phyloP scores from a whole-genome alignment of 768 basidiomycete species.

The Amanita inopinata region DNA sequence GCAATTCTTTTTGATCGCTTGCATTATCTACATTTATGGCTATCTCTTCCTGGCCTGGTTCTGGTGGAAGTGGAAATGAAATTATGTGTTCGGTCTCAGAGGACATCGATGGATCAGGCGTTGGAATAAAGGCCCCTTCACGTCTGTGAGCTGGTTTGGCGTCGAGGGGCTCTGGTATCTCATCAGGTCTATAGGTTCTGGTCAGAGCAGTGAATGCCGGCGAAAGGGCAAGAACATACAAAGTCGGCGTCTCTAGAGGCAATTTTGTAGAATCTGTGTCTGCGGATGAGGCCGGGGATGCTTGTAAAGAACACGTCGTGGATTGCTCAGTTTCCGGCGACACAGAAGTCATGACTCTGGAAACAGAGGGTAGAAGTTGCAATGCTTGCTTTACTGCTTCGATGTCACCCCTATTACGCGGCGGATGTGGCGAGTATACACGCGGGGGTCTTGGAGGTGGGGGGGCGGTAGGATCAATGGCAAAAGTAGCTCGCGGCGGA shows the following conservation, averaged over 20 bases:
- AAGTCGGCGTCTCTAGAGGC: background rate
- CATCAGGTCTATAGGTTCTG: slow-evolving; percentile 5
- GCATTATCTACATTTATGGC: too few species aligned
- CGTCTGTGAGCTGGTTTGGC: slow-evolving; percentile 32
- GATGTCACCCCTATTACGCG: slow-evolving; percentile 37
- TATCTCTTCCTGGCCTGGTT: background rate
- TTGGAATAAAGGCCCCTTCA: slow-evolving; percentile 62
- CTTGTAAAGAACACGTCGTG: slow-evolving; percentile 7
- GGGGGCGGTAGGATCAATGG: slow-evolving; percentile 32
- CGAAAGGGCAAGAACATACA: slow-evolving; percentile 15
- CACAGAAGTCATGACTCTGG: slow-evolving; percentile 31
- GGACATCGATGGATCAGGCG: slow-evolving; percentile 18
- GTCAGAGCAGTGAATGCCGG: too few species aligned
- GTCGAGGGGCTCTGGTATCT: slow-evolving; percentile 2
- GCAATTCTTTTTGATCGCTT: too few species aligned
- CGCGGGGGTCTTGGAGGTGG: slow-evolving; percentile 58
- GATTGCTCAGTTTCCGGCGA: slow-evolving; percentile 16
- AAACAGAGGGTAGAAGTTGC: slow-evolving; percentile 48
- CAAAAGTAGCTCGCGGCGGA: slow-evolving; percentile 50
- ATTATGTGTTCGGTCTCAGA: slow-evolving; percentile 2
- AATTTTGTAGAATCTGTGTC: background rate
- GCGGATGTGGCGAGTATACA: slow-evolving; percentile 41
- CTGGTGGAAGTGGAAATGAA: slow-evolving; percentile 11
- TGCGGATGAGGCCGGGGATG: slow-evolving; percentile 13
- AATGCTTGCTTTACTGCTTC: slow-evolving; percentile 51